Base-by-base conservation (phyloP, 2,329 filamentous ascomycete genomes). In the Fusarium irregulare region DNA sequence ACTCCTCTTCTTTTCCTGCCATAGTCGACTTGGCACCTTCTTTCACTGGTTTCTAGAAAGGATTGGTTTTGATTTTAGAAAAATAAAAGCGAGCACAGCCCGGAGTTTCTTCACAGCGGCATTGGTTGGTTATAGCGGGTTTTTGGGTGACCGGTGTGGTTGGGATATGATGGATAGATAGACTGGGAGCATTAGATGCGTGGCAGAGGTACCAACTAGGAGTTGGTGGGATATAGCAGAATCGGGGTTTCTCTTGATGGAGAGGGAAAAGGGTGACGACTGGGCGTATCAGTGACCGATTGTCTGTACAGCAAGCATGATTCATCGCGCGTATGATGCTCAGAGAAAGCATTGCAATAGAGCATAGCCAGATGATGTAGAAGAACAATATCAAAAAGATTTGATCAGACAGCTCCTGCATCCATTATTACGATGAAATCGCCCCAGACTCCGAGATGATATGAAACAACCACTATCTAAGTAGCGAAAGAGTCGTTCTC, bases 71-170 rank as follows among this genome's bases (percentile, higher is more conserved):
- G 42, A 56, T 70, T 56, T 57, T 53, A 53, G 34, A 27, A 20
- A 46, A 34, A 48, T 37, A 67, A 50, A 63, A 72, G 68, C 64
- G 66, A 73, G 56, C 66, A 70, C 69, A 56, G 56, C 72, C 64
- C 23, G 73, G 73, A 73, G 73, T 73, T 73, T 66, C 50, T 56
- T 46, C 40, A 48, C n/a, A 57, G 50, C 50, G 60, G 58, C 44
- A 60, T 61, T 68, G 51, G 53, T 62, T 60, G 56, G 56, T 25
- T 41, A 63, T 41, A 21, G 25, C 48, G 51, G 48, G 30, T 45
- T 48, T 37, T 54, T 40, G 48, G 54, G 46, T 34, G 46, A 23
- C 41, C 21, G 21, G 47, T 41, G 56, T 25, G 20, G 32, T 28
- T 51, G 34, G 32, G 48, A 41, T 4, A 46, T 45, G 46, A 65